Conservation (phyloP, 2,329 filamentous ascomycete species). For the Mycocentrospora acerina region DNA sequence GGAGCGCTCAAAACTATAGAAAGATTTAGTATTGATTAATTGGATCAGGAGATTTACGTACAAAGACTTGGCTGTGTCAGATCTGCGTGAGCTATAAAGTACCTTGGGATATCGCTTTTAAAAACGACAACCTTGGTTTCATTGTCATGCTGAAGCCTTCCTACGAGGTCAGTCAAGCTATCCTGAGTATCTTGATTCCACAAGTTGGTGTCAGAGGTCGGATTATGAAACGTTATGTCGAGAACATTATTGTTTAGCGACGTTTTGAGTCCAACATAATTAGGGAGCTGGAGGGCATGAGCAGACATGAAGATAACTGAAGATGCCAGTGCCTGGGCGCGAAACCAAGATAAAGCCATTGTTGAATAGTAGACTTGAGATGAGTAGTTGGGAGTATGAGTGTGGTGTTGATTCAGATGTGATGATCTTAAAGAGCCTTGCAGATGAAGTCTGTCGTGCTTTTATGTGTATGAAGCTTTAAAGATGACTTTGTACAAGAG, state of each 20-base stretch:
- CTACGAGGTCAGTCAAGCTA: slow-evolving; percentile 4
- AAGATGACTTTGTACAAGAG: too few relatives aligned
- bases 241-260: slow-evolving; percentile 1
- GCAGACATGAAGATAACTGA: neutral
- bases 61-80: neutral
- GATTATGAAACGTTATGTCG: slow-evolving; percentile 1
- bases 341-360: too few relatives aligned
- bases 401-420: too few relatives aligned
- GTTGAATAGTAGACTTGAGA: too few relatives aligned
- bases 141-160: slow-evolving; percentile 2
- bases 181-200: slow-evolving; percentile 1
- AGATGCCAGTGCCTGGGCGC: too few relatives aligned
- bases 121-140: slow-evolving; percentile 5
- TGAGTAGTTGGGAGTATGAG: too few relatives aligned
- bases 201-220: slow-evolving; percentile 1
- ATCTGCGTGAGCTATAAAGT: slow-evolving; percentile 5
- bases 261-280: neutral
- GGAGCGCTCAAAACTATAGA: neutral
- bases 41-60: neutral
- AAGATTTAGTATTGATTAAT: too few relatives aligned
- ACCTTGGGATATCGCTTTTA: slow-evolving; percentile 4
- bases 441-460: too few relatives aligned
- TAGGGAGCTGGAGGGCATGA: neutral
- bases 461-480: too few relatives aligned
- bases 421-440: too few relatives aligned